Percentiles rank a stretch among this genome's conserved stretches.
These are phyloP conservation scores for Lophiotrema nucula DNA, from an alignment of 495 filamentous ascomycete genomes.

Conservation along the genomic window DNA sequence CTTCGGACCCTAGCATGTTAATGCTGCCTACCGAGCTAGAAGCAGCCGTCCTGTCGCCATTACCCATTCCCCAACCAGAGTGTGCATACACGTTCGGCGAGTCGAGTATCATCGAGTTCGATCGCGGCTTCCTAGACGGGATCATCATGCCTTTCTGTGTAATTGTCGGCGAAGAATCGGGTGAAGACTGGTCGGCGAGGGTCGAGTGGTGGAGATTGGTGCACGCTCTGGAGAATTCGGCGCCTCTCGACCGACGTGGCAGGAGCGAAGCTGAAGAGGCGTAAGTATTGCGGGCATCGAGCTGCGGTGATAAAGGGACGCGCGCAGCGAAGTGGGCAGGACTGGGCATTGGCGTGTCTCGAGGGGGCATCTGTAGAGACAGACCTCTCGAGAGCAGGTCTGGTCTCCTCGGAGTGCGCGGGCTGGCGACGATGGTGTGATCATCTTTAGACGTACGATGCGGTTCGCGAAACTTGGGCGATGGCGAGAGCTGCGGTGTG, in stretches of 20 bases:
- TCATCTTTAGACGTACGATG: constrained; percentile 77
- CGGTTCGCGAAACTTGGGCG: constrained; percentile 62
- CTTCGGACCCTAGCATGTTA: constrained; percentile 75
- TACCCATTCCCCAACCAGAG: constrained; percentile 43
- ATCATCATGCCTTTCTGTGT: constrained; percentile 76
- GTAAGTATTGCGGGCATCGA: constrained; percentile 79
- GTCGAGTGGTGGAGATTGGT: constrained; percentile 97
- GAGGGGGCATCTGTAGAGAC: constrained; percentile 71
- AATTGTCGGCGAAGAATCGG: constrained; percentile 90
- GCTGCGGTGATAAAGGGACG: constrained; percentile 77
- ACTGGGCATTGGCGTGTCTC: constrained; percentile 49
- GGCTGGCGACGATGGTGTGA: constrained; percentile 51
- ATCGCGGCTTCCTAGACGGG: constrained; percentile 55
- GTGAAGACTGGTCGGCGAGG: constrained; percentile 82
- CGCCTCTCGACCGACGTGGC: constrained; percentile 78
- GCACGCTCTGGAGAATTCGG: constrained; percentile 90
- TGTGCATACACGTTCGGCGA: constrained; percentile 44
- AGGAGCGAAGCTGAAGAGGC: constrained; percentile 80
- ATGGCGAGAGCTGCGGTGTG: constrained; percentile 55
- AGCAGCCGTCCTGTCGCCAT: constrained; percentile 66
- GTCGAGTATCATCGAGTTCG: constrained; percentile 47
- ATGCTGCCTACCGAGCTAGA: constrained; percentile 86
- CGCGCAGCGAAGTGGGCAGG: constrained; percentile 60
- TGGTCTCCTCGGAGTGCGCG: constrained; percentile 64
- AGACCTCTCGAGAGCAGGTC: constrained; percentile 60